Evolutionary conservation across 2,329 filamentous ascomycete species (phyloP), one percentile per base, ranked within the genome.

Genomic region (Zopfia rhizophila): DNA sequence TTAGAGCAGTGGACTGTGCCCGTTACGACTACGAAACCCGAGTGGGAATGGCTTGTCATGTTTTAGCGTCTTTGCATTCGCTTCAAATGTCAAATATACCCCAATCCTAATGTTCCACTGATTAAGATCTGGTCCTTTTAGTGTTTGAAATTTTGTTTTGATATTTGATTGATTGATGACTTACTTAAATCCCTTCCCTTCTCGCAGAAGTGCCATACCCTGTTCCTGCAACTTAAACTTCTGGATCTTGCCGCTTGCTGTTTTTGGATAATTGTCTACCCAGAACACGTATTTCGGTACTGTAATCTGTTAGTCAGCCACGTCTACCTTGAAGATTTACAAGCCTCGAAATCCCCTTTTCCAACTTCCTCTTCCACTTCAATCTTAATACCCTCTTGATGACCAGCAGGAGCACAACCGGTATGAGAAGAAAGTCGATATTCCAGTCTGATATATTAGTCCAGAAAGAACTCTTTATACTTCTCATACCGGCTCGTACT

Each of bases 201-300:
- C 69, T 22, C 65, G 70, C 33, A 84, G 51, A 8, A 82, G 54
- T 55, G 75, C 59, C 27, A 81, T 65, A 0, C 84, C 92, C 62
- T 81, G 75, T 12, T 91, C 88, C 63, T 84, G 82, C 61, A 97
- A 70, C 75, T 88, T 93, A 69, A 89, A 97, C 76, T 97, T 97
- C 75, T 96, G 91, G 44, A 97, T 92, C 82, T 99, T 99, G 17
- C 93, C 93, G 69, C 91, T 96, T 5, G 91, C 89, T 24, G 94
- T 99, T 81, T 96, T 97, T 14, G 93, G 93, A 68, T 90, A 95
- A n/a, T 85, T 83, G 1, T 86, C 80, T 0, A 89, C 79, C 82
- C 89, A 96, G 67, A 96, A 96, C n/a, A 97, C 82, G 66, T 93
- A 84, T 72, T 89, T 94, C 0, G 93, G 93, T 39, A 90, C 90